Evolutionary conservation across 257 asterid species (phyloP), one percentile per base, ranked within the genome.

Genomic region (Solanum infundibuliforme): DNA sequence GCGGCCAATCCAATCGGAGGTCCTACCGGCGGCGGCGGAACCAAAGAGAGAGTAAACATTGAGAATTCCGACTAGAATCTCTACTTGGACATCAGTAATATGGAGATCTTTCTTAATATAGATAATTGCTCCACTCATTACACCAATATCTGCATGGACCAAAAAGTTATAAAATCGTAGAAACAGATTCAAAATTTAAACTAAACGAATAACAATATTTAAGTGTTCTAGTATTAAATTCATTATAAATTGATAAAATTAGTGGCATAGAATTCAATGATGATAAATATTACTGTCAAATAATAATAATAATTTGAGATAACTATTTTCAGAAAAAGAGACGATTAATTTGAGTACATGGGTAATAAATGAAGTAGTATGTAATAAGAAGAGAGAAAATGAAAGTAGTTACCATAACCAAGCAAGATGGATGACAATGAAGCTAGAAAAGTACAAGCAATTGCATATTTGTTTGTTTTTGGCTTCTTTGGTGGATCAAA

Each of bases 1-100:
- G 8, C 98, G 98, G 25, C 99, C 98, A 1, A 96, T 84, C 98
- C 95, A 93, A 83, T 96, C 98, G 68, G 99, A 96, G 41, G 98
- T 96, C 74, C 94, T 91, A 8, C 99, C 99, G 11, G 98, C 98
- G 32, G 95, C 95, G 21, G 96, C 97, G 1, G 99, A 94, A 76
- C 99, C 98, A 7, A 96, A 31, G 7, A 96, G 96, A 0, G 95
- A 94, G 90, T 91, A 95, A 34, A 95, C 25, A 86, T 94, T 94
- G 8, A 96, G 92, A 31, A 94, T 92, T 29, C 99, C 99, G 75
- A 92, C 95, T 8, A 95, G 84, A n/a, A 95, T 88, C 88, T 95
- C 97, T 8, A 91, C 90, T 88, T 96, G 91, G 1, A 29, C 68
- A 69, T 90, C 87, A 43, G 43, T 91, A 48, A 95, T 87, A 0